These are phyloP conservation scores for Penicillium antarcticum DNA, from an alignment of 495 filamentous ascomycete species.

Conservation along the genomic window DNA sequence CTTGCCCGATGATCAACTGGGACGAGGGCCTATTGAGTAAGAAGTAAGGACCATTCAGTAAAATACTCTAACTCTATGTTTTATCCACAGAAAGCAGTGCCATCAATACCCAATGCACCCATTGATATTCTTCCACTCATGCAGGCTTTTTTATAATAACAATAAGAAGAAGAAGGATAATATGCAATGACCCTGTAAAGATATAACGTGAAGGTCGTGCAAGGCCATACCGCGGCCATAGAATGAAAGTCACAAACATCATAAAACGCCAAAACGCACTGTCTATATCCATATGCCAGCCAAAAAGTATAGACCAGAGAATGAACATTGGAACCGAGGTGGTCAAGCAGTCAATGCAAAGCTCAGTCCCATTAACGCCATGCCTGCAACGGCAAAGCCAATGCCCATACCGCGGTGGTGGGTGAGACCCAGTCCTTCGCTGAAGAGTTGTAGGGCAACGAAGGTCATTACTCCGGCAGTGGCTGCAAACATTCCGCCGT, in stretches of 20 bases:
- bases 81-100: no score
- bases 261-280: neutral
- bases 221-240: neutral
- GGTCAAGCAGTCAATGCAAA: constrained; percentile 72
- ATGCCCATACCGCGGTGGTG: constrained; percentile 80
- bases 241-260: neutral
- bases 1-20: no score
- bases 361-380: constrained; percentile 83
- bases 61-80: no score
- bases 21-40: no score
- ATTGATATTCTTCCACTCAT: no score
- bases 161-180: no score
- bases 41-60: no score
- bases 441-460: constrained; percentile 85
- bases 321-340: neutral
- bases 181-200: neutral
- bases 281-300: constrained; percentile 3
- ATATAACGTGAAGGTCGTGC: neutral
- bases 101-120: neutral
- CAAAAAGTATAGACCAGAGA: constrained; percentile 2
- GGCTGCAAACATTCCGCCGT: constrained; percentile 84
- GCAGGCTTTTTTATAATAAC: no score
- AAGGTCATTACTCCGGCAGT: constrained; percentile 94
- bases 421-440: constrained; percentile 75
- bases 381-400: constrained; percentile 81